phyloP scores from a whole-genome alignment of 768 basidiomycete species.

The Hortiboletus campestris region DNA sequence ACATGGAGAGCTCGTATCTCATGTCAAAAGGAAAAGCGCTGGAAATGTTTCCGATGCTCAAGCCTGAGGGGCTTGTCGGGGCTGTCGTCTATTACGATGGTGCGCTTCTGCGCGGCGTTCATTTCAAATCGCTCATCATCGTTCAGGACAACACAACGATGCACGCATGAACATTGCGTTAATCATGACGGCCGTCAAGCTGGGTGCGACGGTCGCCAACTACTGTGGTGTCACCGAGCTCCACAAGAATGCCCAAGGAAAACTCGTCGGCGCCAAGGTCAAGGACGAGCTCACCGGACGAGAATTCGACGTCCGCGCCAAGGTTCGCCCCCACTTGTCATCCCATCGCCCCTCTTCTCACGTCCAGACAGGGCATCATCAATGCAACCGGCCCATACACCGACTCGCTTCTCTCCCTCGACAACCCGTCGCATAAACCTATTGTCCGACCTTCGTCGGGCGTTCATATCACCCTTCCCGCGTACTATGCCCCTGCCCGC shows the following conservation, averaged over 20 bases:
- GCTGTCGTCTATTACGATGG: constrained; percentile 98
- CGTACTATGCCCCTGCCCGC: constrained; percentile 91
- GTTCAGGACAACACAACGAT: constrained; percentile 92
- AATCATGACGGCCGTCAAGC: constrained; percentile 90
- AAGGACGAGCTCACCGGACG: constrained; percentile 82
- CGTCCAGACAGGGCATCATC: constrained; percentile 65
- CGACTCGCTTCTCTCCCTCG: constrained; percentile 81
- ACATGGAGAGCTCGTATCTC: constrained; percentile 93
- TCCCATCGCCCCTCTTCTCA: background rate
- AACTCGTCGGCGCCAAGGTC: constrained; percentile 70
- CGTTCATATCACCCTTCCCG: constrained; percentile 94
- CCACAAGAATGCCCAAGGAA: constrained; percentile 63
- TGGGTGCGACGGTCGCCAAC: constrained; percentile 85
- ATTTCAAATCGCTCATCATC: background rate
- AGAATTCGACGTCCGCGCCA: constrained; percentile 78
- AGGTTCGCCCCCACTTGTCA: constrained; percentile 40
- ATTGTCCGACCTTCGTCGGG: constrained; percentile 94
- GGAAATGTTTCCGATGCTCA: constrained; percentile 96
- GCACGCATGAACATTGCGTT: constrained; percentile 97
- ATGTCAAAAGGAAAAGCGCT: constrained; percentile 94
- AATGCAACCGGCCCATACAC: constrained; percentile 97
- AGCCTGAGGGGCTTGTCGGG: constrained; percentile 86
- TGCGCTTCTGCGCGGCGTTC: constrained; percentile 30
- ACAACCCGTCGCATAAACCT: constrained; percentile 70
- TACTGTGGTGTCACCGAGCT: constrained; percentile 83